Evolutionary conservation across 371 early-diverging fungal genomes (phyloP), one percentile per base, ranked within the genome.

Genomic region (Circinella minor): DNA sequence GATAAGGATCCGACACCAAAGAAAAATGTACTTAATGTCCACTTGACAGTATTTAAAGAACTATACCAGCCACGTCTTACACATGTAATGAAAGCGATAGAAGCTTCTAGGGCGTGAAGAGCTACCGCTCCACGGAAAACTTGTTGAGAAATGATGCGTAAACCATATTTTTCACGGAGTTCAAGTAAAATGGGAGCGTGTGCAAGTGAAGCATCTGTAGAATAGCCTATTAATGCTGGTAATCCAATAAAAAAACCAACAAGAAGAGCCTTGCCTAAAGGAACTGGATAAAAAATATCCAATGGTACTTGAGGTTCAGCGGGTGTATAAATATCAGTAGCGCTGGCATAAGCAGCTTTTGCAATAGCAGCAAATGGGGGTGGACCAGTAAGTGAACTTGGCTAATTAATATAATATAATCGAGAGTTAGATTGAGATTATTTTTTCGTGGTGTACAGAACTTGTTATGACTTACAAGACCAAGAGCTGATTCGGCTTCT

Each of bases 401-500:
- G 81, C 83, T 82, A 62, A 18, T 43, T 38, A 13, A 51, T 59
- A 43, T 65, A 57, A 37, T 62, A 18, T 59, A 36, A 65, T 57
- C 66, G 27, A 27, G 27, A 27, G 27, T 27, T 27, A 27, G 27
- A 27, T 27, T 2, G 27, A 27, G 27, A 27, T 27, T 27, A 27
- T 27, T 27, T 27, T 27, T 27, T 27, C 27, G 27, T 27, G 27
- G 27, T 27, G 27, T 27, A 27, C 27, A 27, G 27, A 27, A 27
- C 43, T 43, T 1, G 6, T 6, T 43, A 43, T 54, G 46, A 57
- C 67, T 68, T 79, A 79, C 80, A 69, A 80, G 59, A 18, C 81
- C 84, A 18, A 84, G 60, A 3, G 81, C 80, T 36, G 48, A 61
- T 57, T 84, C 84, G 8, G 84, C 82, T 72, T 84, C 84, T 59